A percentile compares a stretch with the other conserved stretches of the same genome.
These are phyloP conservation scores for Azolla pinnata DNA, from an alignment of 75 land plant species.

Conservation along the genomic window DNA sequence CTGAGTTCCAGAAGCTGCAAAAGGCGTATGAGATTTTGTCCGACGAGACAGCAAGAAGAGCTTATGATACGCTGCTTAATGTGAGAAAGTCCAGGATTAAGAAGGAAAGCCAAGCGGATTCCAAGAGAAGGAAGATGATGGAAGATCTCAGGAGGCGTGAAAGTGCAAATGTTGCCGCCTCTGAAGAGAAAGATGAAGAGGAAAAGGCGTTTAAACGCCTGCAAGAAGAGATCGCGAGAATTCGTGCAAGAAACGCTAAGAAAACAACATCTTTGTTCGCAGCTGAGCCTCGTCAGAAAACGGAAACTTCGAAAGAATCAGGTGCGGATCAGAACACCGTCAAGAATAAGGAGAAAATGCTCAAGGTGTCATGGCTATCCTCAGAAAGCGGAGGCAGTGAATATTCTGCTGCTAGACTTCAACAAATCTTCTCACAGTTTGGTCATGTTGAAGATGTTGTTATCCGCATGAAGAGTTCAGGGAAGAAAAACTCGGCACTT, in stretches of 20 bases:
- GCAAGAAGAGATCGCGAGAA: constrained; percentile 59
- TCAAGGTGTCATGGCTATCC: constrained; percentile 76
- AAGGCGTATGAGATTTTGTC: constrained; percentile 59
- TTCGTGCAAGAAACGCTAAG: constrained; percentile 24
- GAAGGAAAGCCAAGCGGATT: constrained; percentile 26
- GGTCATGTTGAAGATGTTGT: constrained; percentile 85
- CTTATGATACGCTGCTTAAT: constrained; percentile 57
- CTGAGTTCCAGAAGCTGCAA: constrained; percentile 51
- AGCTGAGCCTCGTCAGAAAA: neutral
- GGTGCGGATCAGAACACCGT: constrained; percentile 1
- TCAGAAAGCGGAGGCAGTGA: constrained; percentile 33
- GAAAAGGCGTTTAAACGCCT: constrained; percentile 45
- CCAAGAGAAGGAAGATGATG: constrained; percentile 58
- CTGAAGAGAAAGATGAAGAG: constrained; percentile 38
- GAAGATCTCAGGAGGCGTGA: constrained; percentile 34
- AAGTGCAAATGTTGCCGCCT: constrained; percentile 18
- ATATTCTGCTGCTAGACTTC: constrained; percentile 43
- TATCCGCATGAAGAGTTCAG: constrained; percentile 34
- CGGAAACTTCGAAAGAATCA: neutral
- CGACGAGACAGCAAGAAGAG: constrained; percentile 53
- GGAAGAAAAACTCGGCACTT: constrained; percentile 63
- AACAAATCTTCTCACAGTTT: constrained; percentile 55
- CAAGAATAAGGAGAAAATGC: constrained; percentile 45
- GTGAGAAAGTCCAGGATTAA: constrained; percentile 42
- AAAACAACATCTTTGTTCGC: constrained; percentile 1